These are phyloP conservation scores for Circinella minor DNA, from an alignment of 371 early-diverging fungal genomes.

Conservation along the genomic window DNA sequence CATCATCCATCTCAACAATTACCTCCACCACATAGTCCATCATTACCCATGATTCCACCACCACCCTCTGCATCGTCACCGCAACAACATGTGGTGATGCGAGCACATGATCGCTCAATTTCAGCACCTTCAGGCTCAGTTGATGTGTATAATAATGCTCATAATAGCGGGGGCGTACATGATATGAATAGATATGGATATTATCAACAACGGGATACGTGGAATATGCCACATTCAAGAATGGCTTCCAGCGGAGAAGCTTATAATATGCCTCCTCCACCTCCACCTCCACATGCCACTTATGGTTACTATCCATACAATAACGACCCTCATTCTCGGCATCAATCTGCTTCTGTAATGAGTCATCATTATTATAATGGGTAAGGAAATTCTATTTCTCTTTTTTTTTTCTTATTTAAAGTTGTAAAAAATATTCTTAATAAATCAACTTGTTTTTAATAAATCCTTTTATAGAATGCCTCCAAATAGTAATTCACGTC, in stretches of 20 bases:
- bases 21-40: background rate
- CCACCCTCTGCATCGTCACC: background rate
- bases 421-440: background rate
- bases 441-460: background rate
- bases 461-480: background rate
- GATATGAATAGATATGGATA: conserved; percentile 14
- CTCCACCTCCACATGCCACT: background rate
- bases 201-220: conserved; percentile 11
- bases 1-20: background rate
- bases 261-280: conserved; percentile 11
- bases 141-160: conserved; percentile 7
- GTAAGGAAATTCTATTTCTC: background rate
- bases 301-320: conserved; percentile 12
- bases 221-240: conserved; percentile 4
- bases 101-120: conserved; percentile 18
- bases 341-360: background rate
- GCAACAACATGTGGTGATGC: conserved; percentile 8
- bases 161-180: background rate
- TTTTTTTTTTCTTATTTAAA: background rate
- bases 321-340: conserved; percentile 5
- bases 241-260: conserved; percentile 15
- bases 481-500: background rate
- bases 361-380: conserved; percentile 11
- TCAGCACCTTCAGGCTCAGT: conserved; percentile 19
- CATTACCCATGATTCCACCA: conserved; percentile 2